Conservation (phyloP, 345 rosid species). For the Orychophragmus violaceus region DNA sequence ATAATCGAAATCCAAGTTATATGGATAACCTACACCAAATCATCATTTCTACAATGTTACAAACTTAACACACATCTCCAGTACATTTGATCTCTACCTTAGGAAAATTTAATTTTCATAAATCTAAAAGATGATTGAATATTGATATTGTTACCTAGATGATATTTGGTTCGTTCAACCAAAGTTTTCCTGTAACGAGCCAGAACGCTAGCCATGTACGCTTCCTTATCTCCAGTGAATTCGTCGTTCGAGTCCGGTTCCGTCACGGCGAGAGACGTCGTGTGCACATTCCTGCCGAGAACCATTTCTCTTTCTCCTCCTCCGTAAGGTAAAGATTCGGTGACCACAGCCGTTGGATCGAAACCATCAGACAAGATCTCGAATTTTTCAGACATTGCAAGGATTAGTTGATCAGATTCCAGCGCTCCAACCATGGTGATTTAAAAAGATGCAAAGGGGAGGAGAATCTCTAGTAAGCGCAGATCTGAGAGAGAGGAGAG, state of each 20-base stretch:
- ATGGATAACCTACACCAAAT: constrained; percentile 76
- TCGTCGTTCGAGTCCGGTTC: constrained; percentile 93
- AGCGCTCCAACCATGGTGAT: constrained; percentile 25
- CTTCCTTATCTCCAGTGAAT: constrained; percentile 83
- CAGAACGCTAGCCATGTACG: constrained; percentile 88
- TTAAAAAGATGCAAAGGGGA: not conserved
- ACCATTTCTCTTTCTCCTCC: constrained; percentile 55
- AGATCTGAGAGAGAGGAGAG: constrained; percentile 20
- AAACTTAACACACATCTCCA: not conserved
- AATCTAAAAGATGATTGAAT: not conserved
- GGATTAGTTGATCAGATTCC: constrained; percentile 16
- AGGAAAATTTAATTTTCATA: too few species aligned
- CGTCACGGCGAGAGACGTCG: constrained; percentile 72
- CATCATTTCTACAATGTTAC: not conserved
- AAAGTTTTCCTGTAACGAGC: constrained; percentile 80
- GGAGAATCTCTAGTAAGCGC: not conserved
- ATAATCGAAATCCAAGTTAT: constrained; percentile 90
- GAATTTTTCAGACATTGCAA: not conserved
- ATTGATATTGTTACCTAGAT: constrained; percentile 46
- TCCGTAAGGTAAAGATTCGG: constrained; percentile 46
- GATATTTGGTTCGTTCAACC: constrained; percentile 69
- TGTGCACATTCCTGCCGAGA: constrained; percentile 73
- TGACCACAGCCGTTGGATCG: constrained; percentile 39
- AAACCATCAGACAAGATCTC: constrained; percentile 35
- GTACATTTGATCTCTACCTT: too few species aligned